A percentile compares a stretch with the other conserved stretches of the same genome.
These are phyloP conservation scores for Fusarium algeriense DNA, from an alignment of 2,329 filamentous ascomycete species.

Conservation along the genomic window DNA sequence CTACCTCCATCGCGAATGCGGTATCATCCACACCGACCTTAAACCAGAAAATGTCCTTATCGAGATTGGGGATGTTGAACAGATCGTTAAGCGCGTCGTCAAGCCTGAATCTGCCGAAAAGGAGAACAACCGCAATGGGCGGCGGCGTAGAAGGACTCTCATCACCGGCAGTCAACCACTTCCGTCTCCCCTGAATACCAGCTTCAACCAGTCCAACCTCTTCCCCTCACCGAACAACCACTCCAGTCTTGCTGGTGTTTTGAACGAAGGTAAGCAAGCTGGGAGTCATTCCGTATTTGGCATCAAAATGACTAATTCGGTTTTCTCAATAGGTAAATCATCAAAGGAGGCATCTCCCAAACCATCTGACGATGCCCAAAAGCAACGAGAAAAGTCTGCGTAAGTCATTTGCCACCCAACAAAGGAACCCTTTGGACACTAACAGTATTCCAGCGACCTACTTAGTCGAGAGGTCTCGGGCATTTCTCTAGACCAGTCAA, in stretches of 20 bases:
- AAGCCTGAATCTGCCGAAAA: slow-evolving; percentile 81
- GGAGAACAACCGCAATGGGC: slow-evolving; percentile 91
- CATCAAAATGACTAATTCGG: slow-evolving; percentile 23
- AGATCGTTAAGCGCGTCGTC: slow-evolving; percentile 96
- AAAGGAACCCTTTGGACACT: background rate
- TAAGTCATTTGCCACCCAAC: slow-evolving; percentile 61
- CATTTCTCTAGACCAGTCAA: slow-evolving; percentile 87
- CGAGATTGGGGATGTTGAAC: slow-evolving; percentile 98
- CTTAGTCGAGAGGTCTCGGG: slow-evolving; percentile 93
- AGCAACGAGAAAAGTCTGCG: slow-evolving; percentile 93
- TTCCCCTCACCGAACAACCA: slow-evolving; percentile 73
- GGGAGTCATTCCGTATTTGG: too few species aligned
- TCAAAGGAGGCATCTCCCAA: slow-evolving; percentile 62
- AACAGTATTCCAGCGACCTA: slow-evolving; percentile 72
- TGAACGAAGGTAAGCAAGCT: slow-evolving; percentile 76
- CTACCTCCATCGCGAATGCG: slow-evolving; percentile 96
- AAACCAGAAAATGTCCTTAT: slow-evolving; percentile 99
- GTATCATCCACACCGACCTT: slow-evolving; percentile 97
- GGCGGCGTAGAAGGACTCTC: slow-evolving; percentile 88
- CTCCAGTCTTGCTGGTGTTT: slow-evolving; percentile 84
- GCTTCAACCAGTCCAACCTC: slow-evolving; percentile 84
- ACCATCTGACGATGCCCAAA: slow-evolving; percentile 74
- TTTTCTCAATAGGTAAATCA: slow-evolving; percentile 48
- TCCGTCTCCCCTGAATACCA: slow-evolving; percentile 92
- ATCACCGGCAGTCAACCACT: slow-evolving; percentile 98